These are phyloP conservation scores for Alternaria panax DNA, from an alignment of 2,329 filamentous ascomycete species.

Conservation along the genomic window DNA sequence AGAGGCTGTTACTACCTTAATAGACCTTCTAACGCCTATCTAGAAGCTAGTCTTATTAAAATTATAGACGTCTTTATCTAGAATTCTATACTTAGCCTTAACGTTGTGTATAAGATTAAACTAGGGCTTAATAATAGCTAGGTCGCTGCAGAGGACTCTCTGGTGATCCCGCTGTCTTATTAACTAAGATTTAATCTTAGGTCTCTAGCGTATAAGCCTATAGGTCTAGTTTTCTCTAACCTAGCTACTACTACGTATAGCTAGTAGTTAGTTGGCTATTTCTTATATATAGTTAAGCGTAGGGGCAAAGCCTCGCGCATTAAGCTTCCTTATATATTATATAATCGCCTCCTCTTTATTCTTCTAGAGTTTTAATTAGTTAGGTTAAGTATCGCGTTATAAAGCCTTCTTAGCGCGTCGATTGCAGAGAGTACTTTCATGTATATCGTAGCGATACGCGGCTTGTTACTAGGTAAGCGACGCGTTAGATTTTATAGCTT, in stretches of 20 bases:
- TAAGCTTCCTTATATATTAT: no score
- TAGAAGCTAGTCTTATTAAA: constrained; percentile 1
- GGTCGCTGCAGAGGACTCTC: neutral
- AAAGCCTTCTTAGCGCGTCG: no score
- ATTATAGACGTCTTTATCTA: neutral
- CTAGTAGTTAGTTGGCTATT: neutral
- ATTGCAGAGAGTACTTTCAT: no score
- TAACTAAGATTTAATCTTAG: neutral
- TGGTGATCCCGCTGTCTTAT: no score
- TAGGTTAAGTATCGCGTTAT: no score
- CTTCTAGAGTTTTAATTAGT: no score
- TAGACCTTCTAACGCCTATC: neutral
- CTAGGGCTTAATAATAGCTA: neutral
- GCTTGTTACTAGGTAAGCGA: no score
- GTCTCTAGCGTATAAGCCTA: neutral
- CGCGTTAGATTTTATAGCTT: no score
- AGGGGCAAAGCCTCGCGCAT: neutral
- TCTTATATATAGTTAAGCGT: neutral
- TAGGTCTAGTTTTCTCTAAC: neutral
- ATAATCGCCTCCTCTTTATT: no score
- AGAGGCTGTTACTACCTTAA: neutral
- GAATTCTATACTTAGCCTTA: neutral
- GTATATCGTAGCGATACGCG: no score
- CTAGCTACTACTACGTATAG: neutral
- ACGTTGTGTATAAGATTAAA: neutral